A percentile compares a stretch with the other conserved stretches of the same genome.
Conservation (phyloP, 495 filamentous ascomycete genomes). For the Schizothecium vesticola region DNA sequence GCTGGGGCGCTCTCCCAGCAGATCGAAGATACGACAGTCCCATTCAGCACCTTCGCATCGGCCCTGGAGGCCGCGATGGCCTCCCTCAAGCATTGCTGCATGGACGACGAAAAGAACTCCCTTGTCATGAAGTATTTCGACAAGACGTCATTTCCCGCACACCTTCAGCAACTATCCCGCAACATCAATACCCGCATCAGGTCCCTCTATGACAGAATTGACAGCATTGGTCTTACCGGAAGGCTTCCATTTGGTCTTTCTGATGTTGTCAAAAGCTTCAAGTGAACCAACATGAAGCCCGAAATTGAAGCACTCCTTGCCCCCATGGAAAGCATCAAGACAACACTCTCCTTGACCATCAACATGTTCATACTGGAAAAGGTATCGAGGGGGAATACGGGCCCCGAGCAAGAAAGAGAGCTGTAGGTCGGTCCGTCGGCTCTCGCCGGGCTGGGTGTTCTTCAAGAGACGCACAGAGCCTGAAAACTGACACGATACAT, state of each 20-base stretch:
- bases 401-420: too few relatives aligned
- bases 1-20: too few relatives aligned
- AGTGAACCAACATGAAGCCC: neutral
- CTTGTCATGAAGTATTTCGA: too few relatives aligned
- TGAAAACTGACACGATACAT: neutral
- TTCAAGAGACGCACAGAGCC: too few relatives aligned
- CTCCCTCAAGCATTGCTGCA: neutral
- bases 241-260: neutral
- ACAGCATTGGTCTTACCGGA: neutral
- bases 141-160: too few relatives aligned
- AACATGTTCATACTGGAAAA: too few relatives aligned
- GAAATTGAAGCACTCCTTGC: neutral
- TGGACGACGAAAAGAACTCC: too few relatives aligned
- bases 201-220: neutral
- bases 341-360: neutral
- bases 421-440: too few relatives aligned
- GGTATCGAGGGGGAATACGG: too few relatives aligned
- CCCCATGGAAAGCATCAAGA: neutral
- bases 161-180: too few relatives aligned
- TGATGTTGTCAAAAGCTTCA: neutral
- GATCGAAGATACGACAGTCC: neutral
- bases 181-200: neutral
- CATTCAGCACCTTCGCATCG: neutral
- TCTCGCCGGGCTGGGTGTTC: too few relatives aligned
- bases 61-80: neutral